These are phyloP conservation scores for Garcileccinum viscosum DNA, from an alignment of 1,284 basidiomycete species.

Conservation along the genomic window DNA sequence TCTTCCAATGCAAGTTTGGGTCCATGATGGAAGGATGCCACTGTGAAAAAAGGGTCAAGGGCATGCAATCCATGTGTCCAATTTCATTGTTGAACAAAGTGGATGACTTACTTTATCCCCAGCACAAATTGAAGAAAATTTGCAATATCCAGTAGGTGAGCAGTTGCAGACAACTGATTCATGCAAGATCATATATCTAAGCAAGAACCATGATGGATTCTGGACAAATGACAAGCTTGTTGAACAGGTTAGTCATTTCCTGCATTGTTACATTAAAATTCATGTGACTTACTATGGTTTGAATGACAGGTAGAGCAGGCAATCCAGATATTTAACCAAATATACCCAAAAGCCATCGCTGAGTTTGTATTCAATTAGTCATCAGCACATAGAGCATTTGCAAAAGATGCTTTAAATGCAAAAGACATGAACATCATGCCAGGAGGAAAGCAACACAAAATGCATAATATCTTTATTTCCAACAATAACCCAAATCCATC, in stretches of 20 bases:
- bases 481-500: neutral
- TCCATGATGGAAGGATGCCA: neutral
- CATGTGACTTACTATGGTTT: too few species aligned
- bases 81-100: neutral
- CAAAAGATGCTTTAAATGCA: neutral
- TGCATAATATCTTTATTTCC: neutral
- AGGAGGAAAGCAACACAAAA: neutral
- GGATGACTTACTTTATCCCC: neutral
- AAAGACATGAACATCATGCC: neutral
- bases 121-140: neutral
- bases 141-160: neutral
- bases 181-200: neutral
- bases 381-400: neutral
- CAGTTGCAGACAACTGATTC: neutral
- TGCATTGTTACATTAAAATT: neutral
- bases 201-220: neutral
- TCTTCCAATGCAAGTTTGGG: neutral
- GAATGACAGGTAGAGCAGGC: neutral
- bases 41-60: neutral
- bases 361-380: neutral
- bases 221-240: neutral
- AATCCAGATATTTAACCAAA: neutral
- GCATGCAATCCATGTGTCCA: too few species aligned
- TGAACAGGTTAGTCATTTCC: neutral
- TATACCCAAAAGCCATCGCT: neutral